Conservation (phyloP, 2,329 filamentous ascomycete species). For the Cordyceps cicadae region DNA sequence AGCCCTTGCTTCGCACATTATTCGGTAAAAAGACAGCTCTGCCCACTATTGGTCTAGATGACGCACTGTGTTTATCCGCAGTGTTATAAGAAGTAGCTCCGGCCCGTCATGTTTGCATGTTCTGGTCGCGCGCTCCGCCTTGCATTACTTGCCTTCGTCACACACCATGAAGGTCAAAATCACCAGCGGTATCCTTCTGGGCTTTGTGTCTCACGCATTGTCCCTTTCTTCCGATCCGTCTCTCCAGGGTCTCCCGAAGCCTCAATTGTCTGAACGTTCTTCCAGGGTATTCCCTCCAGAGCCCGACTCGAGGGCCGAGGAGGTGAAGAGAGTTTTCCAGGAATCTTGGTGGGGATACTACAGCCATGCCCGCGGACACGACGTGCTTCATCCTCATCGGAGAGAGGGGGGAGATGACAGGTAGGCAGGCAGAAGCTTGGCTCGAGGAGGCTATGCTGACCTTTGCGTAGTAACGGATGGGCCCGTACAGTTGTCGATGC, state of each 20-base stretch:
- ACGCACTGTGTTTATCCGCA: neutral
- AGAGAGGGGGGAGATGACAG: constrained; percentile 61
- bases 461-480: constrained; percentile 61
- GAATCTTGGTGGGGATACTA: constrained; percentile 67
- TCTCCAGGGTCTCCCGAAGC: too few relatives aligned
- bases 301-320: constrained; percentile 36
- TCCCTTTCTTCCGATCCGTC: neutral
- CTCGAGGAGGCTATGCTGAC: neutral
- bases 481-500: constrained; percentile 77
- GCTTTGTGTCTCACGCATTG: neutral
- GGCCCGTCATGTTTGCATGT: neutral
- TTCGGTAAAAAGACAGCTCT: neutral
- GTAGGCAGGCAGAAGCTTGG: constrained; percentile 31
- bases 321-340: constrained; percentile 61
- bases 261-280: too few relatives aligned
- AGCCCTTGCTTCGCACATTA: neutral
- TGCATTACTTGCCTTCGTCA: neutral
- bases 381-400: constrained; percentile 62
- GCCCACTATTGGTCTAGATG: neutral
- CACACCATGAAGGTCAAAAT: neutral
- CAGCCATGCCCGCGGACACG: constrained; percentile 66
- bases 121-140: neutral
- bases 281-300: too few relatives aligned
- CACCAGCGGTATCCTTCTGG: neutral
- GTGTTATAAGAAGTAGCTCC: neutral